These are phyloP conservation scores for Madurella fahalii DNA, from an alignment of 2,329 filamentous ascomycete genomes.

Conservation along the genomic window DNA sequence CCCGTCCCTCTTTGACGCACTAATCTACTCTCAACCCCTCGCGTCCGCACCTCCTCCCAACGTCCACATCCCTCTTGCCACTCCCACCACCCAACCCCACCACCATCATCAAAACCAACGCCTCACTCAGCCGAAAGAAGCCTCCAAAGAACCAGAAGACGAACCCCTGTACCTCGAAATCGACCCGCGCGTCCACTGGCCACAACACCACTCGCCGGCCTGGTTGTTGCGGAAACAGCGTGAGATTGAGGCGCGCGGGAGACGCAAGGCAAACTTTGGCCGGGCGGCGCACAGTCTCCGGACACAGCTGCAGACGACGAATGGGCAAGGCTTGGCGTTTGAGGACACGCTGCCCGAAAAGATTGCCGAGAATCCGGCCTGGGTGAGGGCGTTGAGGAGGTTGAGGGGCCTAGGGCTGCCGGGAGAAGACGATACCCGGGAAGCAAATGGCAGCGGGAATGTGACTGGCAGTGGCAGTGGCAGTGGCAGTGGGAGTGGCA, in stretches of 20 bases:
- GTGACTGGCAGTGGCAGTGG: not conserved
- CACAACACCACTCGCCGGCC: conserved; percentile 37
- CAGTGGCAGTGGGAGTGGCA: not conserved
- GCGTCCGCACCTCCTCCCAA: conserved; percentile 17
- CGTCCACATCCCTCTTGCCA: not conserved
- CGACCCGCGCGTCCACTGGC: conserved; percentile 49
- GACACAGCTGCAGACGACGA: conserved; percentile 27
- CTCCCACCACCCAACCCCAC: not conserved
- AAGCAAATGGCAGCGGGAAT: not conserved
- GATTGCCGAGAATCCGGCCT: conserved; percentile 42
- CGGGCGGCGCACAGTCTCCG: conserved; percentile 38
- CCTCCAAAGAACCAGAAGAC: conserved; percentile 18
- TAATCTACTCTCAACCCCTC: conserved; percentile 15
- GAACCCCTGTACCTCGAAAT: conserved; percentile 41
- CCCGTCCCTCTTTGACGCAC: conserved; percentile 9
- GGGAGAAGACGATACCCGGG: not conserved
- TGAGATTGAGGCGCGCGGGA: conserved; percentile 47
- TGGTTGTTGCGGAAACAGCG: conserved; percentile 47
- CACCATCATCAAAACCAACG: not conserved
- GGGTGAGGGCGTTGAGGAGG: conserved; percentile 40
- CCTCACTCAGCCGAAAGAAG: conserved; percentile 4
- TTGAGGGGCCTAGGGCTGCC: conserved; percentile 11
- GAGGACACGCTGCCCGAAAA: conserved; percentile 40
- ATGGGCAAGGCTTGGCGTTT: conserved; percentile 2
- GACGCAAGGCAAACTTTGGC: conserved; percentile 50